Conservation (phyloP, 2,329 filamentous ascomycete species). For the Cladophialophora yegresii region DNA sequence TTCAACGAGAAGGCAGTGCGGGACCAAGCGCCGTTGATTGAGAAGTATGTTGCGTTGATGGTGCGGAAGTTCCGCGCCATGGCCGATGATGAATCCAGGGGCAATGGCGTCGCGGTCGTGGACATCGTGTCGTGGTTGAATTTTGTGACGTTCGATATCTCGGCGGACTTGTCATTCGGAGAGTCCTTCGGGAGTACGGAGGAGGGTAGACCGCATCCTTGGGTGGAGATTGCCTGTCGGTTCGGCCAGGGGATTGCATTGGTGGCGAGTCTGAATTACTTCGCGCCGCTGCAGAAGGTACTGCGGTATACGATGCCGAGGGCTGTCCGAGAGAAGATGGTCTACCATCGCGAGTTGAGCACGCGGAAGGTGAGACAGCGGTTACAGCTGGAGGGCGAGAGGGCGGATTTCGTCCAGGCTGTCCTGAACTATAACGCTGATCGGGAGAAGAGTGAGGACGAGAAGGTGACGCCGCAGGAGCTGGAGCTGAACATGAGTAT, state of each 20-base stretch:
- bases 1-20: conserved; percentile 45
- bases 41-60: conserved; percentile 18
- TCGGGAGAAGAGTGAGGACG: conserved; percentile 3
- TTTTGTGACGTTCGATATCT: conserved; percentile 24
- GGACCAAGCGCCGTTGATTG: conserved; percentile 10
- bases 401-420: conserved; percentile 18
- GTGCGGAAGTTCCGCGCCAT: conserved; percentile 9
- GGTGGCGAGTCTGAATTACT: conserved; percentile 29
- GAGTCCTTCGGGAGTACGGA: conserved; percentile 39
- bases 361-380: conserved; percentile 13
- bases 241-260: conserved; percentile 31
- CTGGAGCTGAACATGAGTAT: conserved; percentile 52
- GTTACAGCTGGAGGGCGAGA: conserved; percentile 6
- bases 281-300: conserved; percentile 19
- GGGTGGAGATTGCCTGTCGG: conserved; percentile 36
- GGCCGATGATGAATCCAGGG: background rate
- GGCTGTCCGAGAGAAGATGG: conserved; percentile 16
- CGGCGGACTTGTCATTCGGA: conserved; percentile 38
- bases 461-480: conserved; percentile 64
- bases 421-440: conserved; percentile 20
- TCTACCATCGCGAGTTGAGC: conserved; percentile 18
- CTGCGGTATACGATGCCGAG: conserved; percentile 11
- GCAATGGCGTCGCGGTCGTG: background rate
- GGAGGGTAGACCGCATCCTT: conserved; percentile 37
- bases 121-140: conserved; percentile 21